Evolutionary conservation across 257 asterid species (phyloP).

Genomic region (Leonotis leonurus): DNA sequence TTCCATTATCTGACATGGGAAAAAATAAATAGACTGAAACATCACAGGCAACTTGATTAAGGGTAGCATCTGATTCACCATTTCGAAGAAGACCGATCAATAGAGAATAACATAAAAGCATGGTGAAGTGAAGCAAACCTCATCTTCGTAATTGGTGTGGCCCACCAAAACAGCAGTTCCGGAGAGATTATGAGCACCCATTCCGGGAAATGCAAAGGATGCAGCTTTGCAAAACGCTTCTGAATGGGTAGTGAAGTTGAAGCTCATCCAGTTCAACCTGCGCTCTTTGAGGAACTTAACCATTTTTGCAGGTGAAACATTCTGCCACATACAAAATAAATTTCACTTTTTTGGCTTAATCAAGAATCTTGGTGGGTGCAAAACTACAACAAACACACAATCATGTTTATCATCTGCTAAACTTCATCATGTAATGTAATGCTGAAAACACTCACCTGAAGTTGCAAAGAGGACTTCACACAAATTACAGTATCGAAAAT

Average conservation of each 20-base stretch:
- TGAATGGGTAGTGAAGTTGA: conserved; percentile 28
- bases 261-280: conserved; percentile 35
- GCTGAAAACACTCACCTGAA: conserved; percentile 53
- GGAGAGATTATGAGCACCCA: conserved; percentile 10
- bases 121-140: conserved; percentile 25
- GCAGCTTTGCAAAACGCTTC: conserved; percentile 23
- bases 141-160: conserved; percentile 28
- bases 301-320: conserved; percentile 31
- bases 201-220: conserved; percentile 26
- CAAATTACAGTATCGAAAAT: conserved; percentile 33
- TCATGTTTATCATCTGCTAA: too few species aligned
- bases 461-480: conserved; percentile 28
- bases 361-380: too few species aligned
- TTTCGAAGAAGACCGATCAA: too few species aligned
- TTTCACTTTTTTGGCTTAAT: too few species aligned
- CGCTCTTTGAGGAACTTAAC: conserved; percentile 35
- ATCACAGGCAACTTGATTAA: too few species aligned
- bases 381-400: too few species aligned
- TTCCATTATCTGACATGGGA: conserved; percentile 27
- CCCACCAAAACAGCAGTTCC: conserved; percentile 26
- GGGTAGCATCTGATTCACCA: too few species aligned
- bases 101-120: not conserved
- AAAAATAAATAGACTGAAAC: too few species aligned
- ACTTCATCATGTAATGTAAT: too few species aligned
- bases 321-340: conserved; percentile 25